Base-by-base conservation (phyloP, 352 stramenopile species). In the Pythium rishiriense region DNA sequence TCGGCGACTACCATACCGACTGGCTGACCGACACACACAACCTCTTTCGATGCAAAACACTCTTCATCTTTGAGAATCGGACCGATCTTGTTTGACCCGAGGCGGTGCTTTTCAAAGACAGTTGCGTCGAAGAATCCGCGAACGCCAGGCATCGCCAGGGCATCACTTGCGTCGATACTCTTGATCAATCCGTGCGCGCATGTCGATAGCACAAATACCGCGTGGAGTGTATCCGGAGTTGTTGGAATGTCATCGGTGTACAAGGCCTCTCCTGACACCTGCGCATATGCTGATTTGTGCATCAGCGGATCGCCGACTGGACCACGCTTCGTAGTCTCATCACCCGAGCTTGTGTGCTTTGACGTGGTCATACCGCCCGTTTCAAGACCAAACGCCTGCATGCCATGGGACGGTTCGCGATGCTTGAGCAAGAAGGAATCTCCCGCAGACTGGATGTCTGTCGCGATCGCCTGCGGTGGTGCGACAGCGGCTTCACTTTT, bases 231-330 rank as follows among this genome's bases (percentile, higher is more conserved):
- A 61, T 90, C 85, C 9, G 74, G 39, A 7, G 90, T 92, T 24
- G 88, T 85, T 12, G 85, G 89, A 41, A 98, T 97, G 65, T 99
- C 97, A 64, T 98, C 96, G 0, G 81, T 88, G 78, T 99, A 99
- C n/a, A 88, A 49, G 0, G 97, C 97, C 68, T 98, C 97, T 7
- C 97, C 97, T 0, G 93, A 98, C 33, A 97, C 96, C 73, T 99
- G 95, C 22, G 98, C 49, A 51, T 97, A 90, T 14, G 88, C 84
- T 8, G 92, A 98, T 48, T 96, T 94, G 75, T 99, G 96, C 67
- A 93, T 94, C n/a, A 94, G 70, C 6, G 88, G 69, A 56, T 98
- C 83, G 33, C 95, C 97, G 9, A 98, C 94, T 31, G 85, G 85
- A 1, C 74, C 68, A 21, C 85, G 77, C 46, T 81, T 76, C 0